Evolutionary conservation across 2,329 filamentous ascomycete species (phyloP).

Genomic region (Verticillium klebahnii): DNA sequence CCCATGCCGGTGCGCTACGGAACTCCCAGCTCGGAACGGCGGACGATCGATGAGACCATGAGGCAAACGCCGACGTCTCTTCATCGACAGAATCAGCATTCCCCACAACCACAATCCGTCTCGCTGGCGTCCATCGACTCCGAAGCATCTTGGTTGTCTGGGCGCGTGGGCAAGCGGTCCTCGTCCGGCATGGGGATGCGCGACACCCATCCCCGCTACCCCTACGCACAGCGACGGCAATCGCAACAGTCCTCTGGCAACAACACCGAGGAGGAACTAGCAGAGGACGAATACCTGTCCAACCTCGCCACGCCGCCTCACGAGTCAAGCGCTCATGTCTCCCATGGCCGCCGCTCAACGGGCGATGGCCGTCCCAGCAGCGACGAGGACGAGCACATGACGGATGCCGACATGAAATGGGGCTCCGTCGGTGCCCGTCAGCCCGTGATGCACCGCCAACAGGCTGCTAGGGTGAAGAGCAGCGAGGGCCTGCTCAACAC

Average conservation of each 20-base stretch:
- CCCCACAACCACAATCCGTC: conserved; percentile 64
- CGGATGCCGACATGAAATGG: conserved; percentile 44
- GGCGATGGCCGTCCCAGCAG: conserved; percentile 52
- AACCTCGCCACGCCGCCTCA: conserved; percentile 11
- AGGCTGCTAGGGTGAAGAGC: conserved; percentile 43
- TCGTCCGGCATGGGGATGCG: conserved; percentile 45
- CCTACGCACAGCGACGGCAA: conserved; percentile 4
- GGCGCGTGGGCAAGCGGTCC: conserved; percentile 51
- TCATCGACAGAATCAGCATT: conserved; percentile 34
- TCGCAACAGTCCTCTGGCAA: conserved; percentile 36
- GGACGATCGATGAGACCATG: conserved; percentile 30
- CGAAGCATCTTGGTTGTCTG: conserved; percentile 92
- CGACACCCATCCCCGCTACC: conserved; percentile 29
- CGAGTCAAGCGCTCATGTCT: conserved; percentile 13
- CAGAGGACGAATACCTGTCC: conserved; percentile 72
- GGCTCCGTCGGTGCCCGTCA: conserved; percentile 42
- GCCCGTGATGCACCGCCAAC: conserved; percentile 52
- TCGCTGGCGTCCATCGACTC: conserved; percentile 93
- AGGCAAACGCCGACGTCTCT: conserved; percentile 41
- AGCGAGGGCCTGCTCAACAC: conserved; percentile 46
- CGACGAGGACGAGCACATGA: conserved; percentile 48
- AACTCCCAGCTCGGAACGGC: conserved; percentile 40
- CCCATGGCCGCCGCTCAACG: conserved; percentile 34
- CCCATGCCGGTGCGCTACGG: conserved; percentile 33
- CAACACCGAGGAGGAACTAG: conserved; percentile 49